Conservation (phyloP, 2,329 filamentous ascomycete species). For the Penicillium decumbens region DNA sequence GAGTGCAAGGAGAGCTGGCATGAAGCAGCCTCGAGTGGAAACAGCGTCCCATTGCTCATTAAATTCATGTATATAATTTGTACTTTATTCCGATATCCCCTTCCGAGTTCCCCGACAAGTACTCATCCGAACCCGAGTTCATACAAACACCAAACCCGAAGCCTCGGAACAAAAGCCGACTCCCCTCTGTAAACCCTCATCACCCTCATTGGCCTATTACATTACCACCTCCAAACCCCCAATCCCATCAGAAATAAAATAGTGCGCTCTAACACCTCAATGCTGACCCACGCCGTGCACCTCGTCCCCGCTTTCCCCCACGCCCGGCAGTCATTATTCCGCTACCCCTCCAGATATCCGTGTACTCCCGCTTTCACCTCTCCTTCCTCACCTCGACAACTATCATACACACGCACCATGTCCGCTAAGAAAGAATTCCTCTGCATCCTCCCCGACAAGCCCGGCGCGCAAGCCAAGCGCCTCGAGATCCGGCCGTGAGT, state of each 20-base stretch:
- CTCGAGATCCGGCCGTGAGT: slow-evolving; percentile 45
- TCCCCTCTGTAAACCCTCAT: neutral
- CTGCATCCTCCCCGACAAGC: slow-evolving; percentile 64
- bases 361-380: neutral
- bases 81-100: neutral
- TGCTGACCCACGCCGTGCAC: neutral
- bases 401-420: slow-evolving; percentile 19
- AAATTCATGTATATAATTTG: slow-evolving; percentile 4
- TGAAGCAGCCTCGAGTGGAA: neutral
- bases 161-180: neutral
- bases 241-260: neutral
- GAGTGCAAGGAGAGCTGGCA: neutral
- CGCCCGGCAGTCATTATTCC: slow-evolving; percentile 15
- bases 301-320: slow-evolving; percentile 21
- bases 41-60: neutral
- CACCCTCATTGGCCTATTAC: neutral
- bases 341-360: slow-evolving; percentile 8
- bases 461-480: slow-evolving; percentile 57
- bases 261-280: neutral
- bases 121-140: neutral
- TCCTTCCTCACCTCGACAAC: slow-evolving; percentile 1
- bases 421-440: slow-evolving; percentile 59
- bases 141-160: too few species aligned
- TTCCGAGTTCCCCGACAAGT: neutral
- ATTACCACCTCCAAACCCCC: neutral